Evolutionary conservation across 2,329 filamentous ascomycete genomes (phyloP).

Genomic region (Metarhizium brunneum): DNA sequence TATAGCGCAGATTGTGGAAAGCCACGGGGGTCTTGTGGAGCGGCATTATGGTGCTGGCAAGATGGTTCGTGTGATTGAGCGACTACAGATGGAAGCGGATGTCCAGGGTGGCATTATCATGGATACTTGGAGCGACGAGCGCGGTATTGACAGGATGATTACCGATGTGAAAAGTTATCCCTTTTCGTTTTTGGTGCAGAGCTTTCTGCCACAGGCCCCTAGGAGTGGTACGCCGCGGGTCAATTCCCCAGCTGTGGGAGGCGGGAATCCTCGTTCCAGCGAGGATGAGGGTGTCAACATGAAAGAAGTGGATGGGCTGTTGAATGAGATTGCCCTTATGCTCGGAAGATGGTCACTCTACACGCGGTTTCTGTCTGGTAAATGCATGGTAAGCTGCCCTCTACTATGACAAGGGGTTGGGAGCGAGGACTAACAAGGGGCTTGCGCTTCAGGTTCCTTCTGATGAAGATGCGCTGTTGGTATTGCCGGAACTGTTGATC

Average conservation of each 20-base stretch:
- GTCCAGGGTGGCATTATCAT: slow-evolving; percentile 92
- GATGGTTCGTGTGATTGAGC: slow-evolving; percentile 91
- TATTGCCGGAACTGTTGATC: slow-evolving; percentile 62
- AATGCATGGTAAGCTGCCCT: slow-evolving; percentile 59
- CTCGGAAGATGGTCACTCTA: slow-evolving; percentile 89
- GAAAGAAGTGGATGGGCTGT: slow-evolving; percentile 83
- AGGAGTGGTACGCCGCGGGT: slow-evolving; percentile 56
- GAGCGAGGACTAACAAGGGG: not conserved
- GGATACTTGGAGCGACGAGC: slow-evolving; percentile 91
- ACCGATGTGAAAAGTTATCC: slow-evolving; percentile 97
- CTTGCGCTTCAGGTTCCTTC: slow-evolving; percentile 35
- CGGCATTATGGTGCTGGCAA: slow-evolving; percentile 86
- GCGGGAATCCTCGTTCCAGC: slow-evolving; percentile 46
- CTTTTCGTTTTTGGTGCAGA: slow-evolving; percentile 93
- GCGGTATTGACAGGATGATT: slow-evolving; percentile 71
- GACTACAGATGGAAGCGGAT: slow-evolving; percentile 88
- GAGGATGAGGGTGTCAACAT: slow-evolving; percentile 94
- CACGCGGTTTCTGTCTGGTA: slow-evolving; percentile 76
- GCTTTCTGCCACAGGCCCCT: slow-evolving; percentile 69
- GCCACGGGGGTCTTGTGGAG: slow-evolving; percentile 83
- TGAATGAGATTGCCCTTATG: slow-evolving; percentile 88
- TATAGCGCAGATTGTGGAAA: slow-evolving; percentile 92
- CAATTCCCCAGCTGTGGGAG: slow-evolving; percentile 63
- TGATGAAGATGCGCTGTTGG: slow-evolving; percentile 46
- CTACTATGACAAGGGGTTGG: slow-evolving; percentile 8